Conservation (phyloP, 202 grass and related monocot genomes). For the Tripidium arundinaceum region DNA sequence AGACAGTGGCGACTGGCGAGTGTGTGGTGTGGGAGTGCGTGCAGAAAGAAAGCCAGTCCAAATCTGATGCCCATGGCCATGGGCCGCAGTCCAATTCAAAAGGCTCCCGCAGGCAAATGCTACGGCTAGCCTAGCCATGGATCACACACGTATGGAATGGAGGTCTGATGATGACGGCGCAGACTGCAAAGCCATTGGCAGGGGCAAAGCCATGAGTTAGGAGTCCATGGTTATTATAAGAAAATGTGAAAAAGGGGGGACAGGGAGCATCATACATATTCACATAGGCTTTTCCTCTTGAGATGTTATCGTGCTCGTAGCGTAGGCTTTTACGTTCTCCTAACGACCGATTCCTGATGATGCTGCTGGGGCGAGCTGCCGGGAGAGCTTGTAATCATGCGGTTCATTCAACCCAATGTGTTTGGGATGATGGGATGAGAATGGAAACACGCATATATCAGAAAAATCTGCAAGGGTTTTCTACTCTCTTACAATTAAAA, state of each 20-base stretch:
- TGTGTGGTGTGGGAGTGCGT: constrained; percentile 45
- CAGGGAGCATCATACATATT: constrained; percentile 23
- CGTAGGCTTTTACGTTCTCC: constrained; percentile 4
- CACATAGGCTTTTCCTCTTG: background rate
- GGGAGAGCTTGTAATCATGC: constrained; percentile 22
- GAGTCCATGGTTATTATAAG: background rate
- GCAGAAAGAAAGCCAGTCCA: constrained; percentile 31
- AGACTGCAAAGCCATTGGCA: constrained; percentile 4
- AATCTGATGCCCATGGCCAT: constrained; percentile 9
- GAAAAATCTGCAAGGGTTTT: background rate
- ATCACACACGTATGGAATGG: background rate
- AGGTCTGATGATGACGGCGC: background rate
- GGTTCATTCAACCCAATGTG: background rate
- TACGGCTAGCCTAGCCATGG: background rate
- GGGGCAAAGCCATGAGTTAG: background rate
- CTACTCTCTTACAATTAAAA: no score
- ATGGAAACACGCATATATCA: background rate
- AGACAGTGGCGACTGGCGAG: constrained; percentile 15
- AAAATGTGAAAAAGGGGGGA: background rate
- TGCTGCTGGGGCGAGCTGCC: background rate
- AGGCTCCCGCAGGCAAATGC: constrained; percentile 1
- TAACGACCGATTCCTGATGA: constrained; percentile 23
- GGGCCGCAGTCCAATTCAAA: constrained; percentile 10
- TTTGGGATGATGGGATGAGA: background rate
- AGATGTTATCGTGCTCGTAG: constrained; percentile 28